Evolutionary conservation across 768 basidiomycete species (phyloP).

Genomic region (Lactarius pseudohatsudake): DNA sequence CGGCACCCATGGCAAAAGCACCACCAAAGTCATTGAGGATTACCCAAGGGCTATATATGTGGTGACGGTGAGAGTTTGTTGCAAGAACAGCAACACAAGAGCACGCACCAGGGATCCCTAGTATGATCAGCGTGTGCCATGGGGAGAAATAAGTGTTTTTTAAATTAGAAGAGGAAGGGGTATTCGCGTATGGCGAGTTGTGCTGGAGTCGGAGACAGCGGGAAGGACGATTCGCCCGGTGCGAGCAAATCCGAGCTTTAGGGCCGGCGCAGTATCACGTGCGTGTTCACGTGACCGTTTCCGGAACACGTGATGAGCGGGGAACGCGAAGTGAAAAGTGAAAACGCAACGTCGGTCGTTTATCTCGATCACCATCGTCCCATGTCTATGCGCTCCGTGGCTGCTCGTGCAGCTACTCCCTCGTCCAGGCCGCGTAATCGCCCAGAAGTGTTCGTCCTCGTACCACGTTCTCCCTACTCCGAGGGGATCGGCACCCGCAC

Average conservation of each 20-base stretch:
- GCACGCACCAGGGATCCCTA: slow-evolving; percentile 81
- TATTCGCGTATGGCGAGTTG: slow-evolving; percentile 11
- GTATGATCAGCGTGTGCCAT: slow-evolving; percentile 95
- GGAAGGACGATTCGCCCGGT: neutral
- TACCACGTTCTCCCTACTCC: slow-evolving; percentile 50
- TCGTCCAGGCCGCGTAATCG: slow-evolving; percentile 36
- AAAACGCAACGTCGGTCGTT: neutral
- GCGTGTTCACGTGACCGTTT: slow-evolving; percentile 1
- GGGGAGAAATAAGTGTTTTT: slow-evolving; percentile 21
- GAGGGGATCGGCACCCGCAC: slow-evolving; percentile 27
- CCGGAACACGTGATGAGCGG: slow-evolving; percentile 1
- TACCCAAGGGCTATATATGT: slow-evolving; percentile 81
- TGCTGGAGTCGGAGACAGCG: slow-evolving; percentile 18
- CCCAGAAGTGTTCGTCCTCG: slow-evolving; percentile 57
- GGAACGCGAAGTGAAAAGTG: slow-evolving; percentile 18
- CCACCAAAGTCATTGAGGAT: slow-evolving; percentile 98
- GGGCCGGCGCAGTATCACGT: slow-evolving; percentile 22
- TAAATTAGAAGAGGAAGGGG: slow-evolving; percentile 25
- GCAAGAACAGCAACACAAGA: neutral
- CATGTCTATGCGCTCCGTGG: slow-evolving; percentile 17
- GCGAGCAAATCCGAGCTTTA: slow-evolving; percentile 12
- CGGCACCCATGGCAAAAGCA: slow-evolving; percentile 96
- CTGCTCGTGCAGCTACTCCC: slow-evolving; percentile 12
- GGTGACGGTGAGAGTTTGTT: slow-evolving; percentile 16
- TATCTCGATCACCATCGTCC: slow-evolving; percentile 15